Evolutionary conservation across 1,139 yeast genomes (phyloP), one percentile per base, ranked within the genome.

Genomic region (Hyphopichia pseudoburtonii): DNA sequence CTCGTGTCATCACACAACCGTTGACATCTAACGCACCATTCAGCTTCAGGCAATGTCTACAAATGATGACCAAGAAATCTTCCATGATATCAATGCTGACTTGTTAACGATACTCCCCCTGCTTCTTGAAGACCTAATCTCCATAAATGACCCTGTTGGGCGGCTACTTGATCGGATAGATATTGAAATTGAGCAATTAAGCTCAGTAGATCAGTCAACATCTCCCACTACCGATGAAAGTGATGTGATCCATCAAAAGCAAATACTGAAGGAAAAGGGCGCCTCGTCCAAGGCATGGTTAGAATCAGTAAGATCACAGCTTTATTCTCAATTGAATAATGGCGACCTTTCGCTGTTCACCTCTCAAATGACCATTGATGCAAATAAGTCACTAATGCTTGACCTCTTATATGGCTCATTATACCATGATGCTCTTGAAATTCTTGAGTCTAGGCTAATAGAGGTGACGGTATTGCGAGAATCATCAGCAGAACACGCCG

Each of bases 331-430:
- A n/a, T n/a, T n/a, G n/a, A n/a, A n/a, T n/a, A n/a, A n/a, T n/a
- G n/a, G n/a, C n/a, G n/a, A n/a, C n/a, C n/a, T n/a, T n/a, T n/a
- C n/a, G n/a, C n/a, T n/a, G n/a, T n/a, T n/a, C n/a, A n/a, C n/a
- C n/a, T n/a, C n/a, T n/a, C n/a, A n/a, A n/a, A n/a, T n/a, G n/a
- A n/a, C n/a, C n/a, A 15, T 33, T 11, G 36, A 33, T 21, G 7
- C 17, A 10, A 28, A 33, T 17, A 33, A 33, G 22, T 27, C 32
- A 6, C 16, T 33, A 9, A 28, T 28, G 28, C 31, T 33, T 12
- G 14, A 23, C n/a, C 17, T 33, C 6, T 8, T 27, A 7, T 33
- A 15, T 23, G 36, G 36, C 7, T 17, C 28, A 6, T 17, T 22
- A 17, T 33, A 28, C n/a, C 25, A 27, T 9, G 32, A 27, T 6